Base-by-base conservation (phyloP, 495 filamentous ascomycete genomes). In the Annulohypoxylon bovei region DNA sequence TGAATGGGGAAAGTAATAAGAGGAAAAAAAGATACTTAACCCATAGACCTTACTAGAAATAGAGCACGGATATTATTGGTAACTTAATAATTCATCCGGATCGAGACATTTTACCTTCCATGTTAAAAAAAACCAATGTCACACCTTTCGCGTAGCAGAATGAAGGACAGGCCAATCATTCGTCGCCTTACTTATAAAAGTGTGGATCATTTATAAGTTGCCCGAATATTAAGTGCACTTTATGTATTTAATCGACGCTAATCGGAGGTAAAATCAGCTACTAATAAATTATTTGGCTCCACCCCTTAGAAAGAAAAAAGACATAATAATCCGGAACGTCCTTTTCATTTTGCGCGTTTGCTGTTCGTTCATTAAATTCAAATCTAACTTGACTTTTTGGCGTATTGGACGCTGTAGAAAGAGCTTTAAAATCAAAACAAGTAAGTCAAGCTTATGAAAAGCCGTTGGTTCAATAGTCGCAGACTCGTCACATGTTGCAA, bases 221-320 rank as follows among this genome's bases (percentile, higher is more conserved):
- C 22, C 28, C 23, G 35, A 72, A 72, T 68, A 68, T 68, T 65
- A 73, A 68, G 46, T 65, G 39, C 33, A 50, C 32, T 57, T 69
- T 65, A 52, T 56, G 55, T 72, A 72, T 69, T 73, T 73, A 73
- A 73, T 68, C 47, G 39, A 58, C 69, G 54, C 54, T 72, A 72
- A 72, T 59, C 44, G 53, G 63, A 71, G 58, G 68, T 71, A 64
- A 72, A 72, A 67, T 63, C 57, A 67, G 59, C 60, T 72, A 64
- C 54, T 68, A 72, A 72, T 68, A 72, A 56, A 68, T 64, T 67
- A 35, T 65, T 37, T 52, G 46, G 44, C 30, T 32, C 69, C 64
- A 53, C 59, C 46, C 47, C 18, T 53, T 56, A 57, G 50, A 27
- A 47, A 47, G 40, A 59, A 58, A 55, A 64, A 64, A 60, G 30